These are phyloP conservation scores for Petunia axillaris DNA, from an alignment of 257 asterid genomes.

Conservation along the genomic window DNA sequence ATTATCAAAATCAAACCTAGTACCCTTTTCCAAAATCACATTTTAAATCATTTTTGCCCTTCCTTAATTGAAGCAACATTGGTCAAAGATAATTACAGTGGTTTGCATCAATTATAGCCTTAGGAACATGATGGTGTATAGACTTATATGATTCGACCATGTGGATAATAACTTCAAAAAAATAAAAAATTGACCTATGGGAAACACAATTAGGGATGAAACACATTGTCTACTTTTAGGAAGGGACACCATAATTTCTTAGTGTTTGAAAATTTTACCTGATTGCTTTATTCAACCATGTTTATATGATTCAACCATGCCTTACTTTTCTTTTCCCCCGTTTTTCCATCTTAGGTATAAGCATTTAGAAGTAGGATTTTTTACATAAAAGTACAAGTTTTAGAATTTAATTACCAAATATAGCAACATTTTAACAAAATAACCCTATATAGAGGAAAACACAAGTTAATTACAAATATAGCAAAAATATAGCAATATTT, in stretches of 20 bases:
- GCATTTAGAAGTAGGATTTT: too few species aligned
- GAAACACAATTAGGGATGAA: constrained; percentile 25
- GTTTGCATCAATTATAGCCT: not conserved
- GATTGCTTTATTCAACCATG: not conserved
- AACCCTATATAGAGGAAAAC: too few species aligned
- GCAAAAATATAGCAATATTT: too few species aligned
- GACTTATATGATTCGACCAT: constrained; percentile 26
- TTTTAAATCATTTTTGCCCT: not conserved
- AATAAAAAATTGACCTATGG: constrained; percentile 14
- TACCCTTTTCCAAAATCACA: not conserved
- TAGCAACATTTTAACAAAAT: too few species aligned
- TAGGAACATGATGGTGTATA: not conserved
- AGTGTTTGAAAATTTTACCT: not conserved
- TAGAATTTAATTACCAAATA: too few species aligned
- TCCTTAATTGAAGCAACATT: constrained; percentile 11
- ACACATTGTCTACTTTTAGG: not conserved
- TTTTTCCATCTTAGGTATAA: too few species aligned
- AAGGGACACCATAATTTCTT: constrained; percentile 27
- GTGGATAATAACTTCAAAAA: constrained; percentile 28
- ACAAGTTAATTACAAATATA: too few species aligned
- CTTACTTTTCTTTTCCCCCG: too few species aligned
- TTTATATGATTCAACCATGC: too few species aligned
- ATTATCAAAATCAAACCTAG: not conserved
- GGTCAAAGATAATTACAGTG: constrained; percentile 2
- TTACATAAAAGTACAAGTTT: too few species aligned